A percentile compares a stretch with the other conserved stretches of the same genome.
These are phyloP conservation scores for Suhomyces coccinellae DNA, from an alignment of 1,139 yeast genomes.

Conservation along the genomic window DNA sequence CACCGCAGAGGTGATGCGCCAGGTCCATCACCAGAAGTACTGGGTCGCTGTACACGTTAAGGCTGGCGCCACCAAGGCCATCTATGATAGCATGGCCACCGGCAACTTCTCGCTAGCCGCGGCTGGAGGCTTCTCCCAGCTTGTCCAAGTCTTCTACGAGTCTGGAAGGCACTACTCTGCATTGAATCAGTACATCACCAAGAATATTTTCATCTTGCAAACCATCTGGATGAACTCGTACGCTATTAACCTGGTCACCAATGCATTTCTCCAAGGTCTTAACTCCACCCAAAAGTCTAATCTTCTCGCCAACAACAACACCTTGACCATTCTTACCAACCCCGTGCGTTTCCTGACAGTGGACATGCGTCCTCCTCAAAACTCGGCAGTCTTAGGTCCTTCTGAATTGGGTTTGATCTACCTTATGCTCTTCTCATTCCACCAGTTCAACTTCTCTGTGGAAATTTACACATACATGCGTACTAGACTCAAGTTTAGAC, in stretches of 20 bases:
- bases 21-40: constrained; percentile 49
- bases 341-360: constrained; percentile 23
- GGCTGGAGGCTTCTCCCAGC: constrained; percentile 15
- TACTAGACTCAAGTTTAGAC: constrained; percentile 37
- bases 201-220: constrained; percentile 36
- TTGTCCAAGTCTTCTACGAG: constrained; percentile 46
- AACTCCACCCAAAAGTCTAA: constrained; percentile 15
- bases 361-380: constrained; percentile 25
- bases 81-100: constrained; percentile 34
- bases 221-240: constrained; percentile 22
- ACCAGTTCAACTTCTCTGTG: constrained; percentile 31
- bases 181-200: constrained; percentile 39
- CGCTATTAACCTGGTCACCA: constrained; percentile 26
- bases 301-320: constrained; percentile 18
- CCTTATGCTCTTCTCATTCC: constrained; percentile 36
- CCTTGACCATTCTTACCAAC: constrained; percentile 21
- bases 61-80: constrained; percentile 41
- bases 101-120: constrained; percentile 20
- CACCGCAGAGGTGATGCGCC: constrained; percentile 33
- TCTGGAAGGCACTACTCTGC: constrained; percentile 55
- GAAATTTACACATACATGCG: constrained; percentile 27
- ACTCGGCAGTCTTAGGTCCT: constrained; percentile 32
- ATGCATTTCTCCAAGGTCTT: constrained; percentile 21
- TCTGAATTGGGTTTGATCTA: constrained; percentile 37
- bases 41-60: constrained; percentile 55